A percentile compares a stretch with the other conserved stretches of the same genome.
Evolutionary conservation across 257 asterid genomes (phyloP).

Genomic region (Avicennia marina): DNA sequence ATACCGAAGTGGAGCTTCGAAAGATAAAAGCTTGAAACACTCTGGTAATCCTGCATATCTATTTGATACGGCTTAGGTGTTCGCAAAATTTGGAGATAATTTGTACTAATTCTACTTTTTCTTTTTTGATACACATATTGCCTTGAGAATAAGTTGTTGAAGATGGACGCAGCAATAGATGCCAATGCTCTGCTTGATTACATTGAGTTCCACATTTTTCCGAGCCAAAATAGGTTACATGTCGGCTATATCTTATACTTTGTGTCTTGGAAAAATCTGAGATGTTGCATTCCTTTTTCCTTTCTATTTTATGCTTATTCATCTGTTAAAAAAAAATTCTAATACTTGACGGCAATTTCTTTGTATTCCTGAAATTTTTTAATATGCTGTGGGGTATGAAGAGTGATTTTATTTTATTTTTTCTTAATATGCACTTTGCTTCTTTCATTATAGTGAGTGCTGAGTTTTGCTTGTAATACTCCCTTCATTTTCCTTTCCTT

Average conservation of each 20-base stretch:
- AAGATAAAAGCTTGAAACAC: conserved; percentile 11
- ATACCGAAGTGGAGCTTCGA: conserved; percentile 15
- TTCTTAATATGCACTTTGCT: not conserved
- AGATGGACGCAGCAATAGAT: conserved; percentile 53
- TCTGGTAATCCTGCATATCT: conserved; percentile 16
- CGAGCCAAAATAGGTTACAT: conserved; percentile 67
- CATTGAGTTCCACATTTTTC: conserved; percentile 68
- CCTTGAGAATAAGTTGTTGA: conserved; percentile 16
- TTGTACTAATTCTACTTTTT: conserved; percentile 10
- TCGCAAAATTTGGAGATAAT: conserved; percentile 2
- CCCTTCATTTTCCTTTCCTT: not conserved
- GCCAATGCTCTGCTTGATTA: conserved; percentile 45
- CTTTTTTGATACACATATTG: conserved; percentile 24
- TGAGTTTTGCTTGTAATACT: not conserved
- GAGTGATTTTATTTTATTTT: not conserved
- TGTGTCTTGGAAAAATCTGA: not conserved
- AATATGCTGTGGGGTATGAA: not conserved
- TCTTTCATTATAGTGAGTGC: not conserved
- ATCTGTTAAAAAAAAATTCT: not conserved
- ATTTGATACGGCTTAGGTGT: conserved; percentile 2
- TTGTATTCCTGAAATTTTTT: not conserved
- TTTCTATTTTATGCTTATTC: not conserved
- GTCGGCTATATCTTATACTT: not conserved
- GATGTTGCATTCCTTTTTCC: not conserved
- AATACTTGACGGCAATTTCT: not conserved